These are phyloP conservation scores for Pestalotiopsis sp. DNA, from an alignment of 2,329 filamentous ascomycete species.

Conservation along the genomic window DNA sequence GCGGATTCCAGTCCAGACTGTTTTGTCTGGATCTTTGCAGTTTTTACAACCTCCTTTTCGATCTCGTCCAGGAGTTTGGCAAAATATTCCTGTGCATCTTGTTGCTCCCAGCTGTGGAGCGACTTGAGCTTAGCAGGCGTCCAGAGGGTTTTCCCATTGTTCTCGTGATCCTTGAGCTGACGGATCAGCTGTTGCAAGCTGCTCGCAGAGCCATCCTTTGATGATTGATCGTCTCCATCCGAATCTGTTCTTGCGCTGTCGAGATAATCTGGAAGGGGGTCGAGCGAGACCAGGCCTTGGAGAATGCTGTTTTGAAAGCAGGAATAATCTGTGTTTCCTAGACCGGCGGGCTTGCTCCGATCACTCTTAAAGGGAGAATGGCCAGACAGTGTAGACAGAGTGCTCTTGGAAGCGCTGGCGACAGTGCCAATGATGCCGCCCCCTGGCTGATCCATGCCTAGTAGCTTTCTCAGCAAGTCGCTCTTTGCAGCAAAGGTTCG, in stretches of 20 bases:
- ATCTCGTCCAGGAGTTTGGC: constrained; percentile 85
- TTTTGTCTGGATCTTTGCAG: constrained; percentile 34
- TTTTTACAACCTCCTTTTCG: constrained; percentile 70
- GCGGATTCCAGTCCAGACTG: constrained; percentile 41
- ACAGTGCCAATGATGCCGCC: constrained; percentile 55
- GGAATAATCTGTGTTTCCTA: constrained; percentile 92
- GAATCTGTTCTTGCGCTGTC: constrained; percentile 35
- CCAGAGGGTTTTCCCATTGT: constrained; percentile 79
- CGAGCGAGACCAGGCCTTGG: constrained; percentile 77
- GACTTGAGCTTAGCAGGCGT: constrained; percentile 80
- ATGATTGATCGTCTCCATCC: constrained; percentile 24
- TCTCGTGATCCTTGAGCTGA: constrained; percentile 67
- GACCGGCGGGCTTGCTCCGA: constrained; percentile 58
- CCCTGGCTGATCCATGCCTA: constrained; percentile 56
- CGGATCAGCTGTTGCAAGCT: constrained; percentile 65
- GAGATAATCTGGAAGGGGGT: constrained; percentile 68
- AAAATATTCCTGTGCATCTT: constrained; percentile 97
- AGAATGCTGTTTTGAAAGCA: constrained; percentile 98
- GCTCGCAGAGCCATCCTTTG: constrained; percentile 38
- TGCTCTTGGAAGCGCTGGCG: constrained; percentile 57
- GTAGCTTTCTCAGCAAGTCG: constrained; percentile 61
- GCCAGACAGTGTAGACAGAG: constrained; percentile 53
- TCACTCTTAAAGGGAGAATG: constrained; percentile 40
- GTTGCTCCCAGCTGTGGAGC: constrained; percentile 94
- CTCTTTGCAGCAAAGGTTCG: constrained; percentile 60